A percentile compares a stretch with the other conserved stretches of the same genome.
Evolutionary conservation across 1,139 yeast species (phyloP).

Genomic region (Suzukiozyma palmioleophila): DNA sequence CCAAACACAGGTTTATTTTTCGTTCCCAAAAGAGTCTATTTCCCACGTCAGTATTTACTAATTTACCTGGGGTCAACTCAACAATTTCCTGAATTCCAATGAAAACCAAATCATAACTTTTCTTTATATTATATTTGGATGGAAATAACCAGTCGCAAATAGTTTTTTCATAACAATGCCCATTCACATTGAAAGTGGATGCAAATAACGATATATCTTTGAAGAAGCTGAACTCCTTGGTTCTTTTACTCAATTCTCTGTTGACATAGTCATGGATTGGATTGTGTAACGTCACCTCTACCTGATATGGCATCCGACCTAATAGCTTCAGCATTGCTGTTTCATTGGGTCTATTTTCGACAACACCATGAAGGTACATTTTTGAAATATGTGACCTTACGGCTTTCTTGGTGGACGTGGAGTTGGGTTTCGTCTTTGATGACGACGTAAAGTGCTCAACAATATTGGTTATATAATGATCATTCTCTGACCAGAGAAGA

Average conservation of each 20-base stretch:
- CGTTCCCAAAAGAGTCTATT: constrained; percentile 78
- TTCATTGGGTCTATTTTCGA: constrained; percentile 40
- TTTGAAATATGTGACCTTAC: constrained; percentile 45
- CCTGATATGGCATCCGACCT: constrained; percentile 48
- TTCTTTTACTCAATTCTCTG: constrained; percentile 45
- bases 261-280: constrained; percentile 71
- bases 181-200: constrained; percentile 72
- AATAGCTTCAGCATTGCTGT: constrained; percentile 45
- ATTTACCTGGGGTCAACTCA: constrained; percentile 86
- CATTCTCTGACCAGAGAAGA: constrained; percentile 59
- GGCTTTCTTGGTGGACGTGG: constrained; percentile 29
- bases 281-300: constrained; percentile 49
- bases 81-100: constrained; percentile 92
- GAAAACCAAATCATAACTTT: constrained; percentile 61
- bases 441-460: constrained; percentile 35
- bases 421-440: constrained; percentile 27
- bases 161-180: constrained; percentile 48
- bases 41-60: constrained; percentile 73
- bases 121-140: constrained; percentile 7
- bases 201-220: constrained; percentile 53
- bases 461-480: constrained; percentile 42
- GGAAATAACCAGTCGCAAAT: constrained; percentile 61
- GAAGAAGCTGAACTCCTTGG: constrained; percentile 46
- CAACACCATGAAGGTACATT: constrained; percentile 40
- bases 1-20: constrained; percentile 55